Evolutionary conservation across 2,329 filamentous ascomycete genomes (phyloP).

Genomic region (Epichloe glyceriae): DNA sequence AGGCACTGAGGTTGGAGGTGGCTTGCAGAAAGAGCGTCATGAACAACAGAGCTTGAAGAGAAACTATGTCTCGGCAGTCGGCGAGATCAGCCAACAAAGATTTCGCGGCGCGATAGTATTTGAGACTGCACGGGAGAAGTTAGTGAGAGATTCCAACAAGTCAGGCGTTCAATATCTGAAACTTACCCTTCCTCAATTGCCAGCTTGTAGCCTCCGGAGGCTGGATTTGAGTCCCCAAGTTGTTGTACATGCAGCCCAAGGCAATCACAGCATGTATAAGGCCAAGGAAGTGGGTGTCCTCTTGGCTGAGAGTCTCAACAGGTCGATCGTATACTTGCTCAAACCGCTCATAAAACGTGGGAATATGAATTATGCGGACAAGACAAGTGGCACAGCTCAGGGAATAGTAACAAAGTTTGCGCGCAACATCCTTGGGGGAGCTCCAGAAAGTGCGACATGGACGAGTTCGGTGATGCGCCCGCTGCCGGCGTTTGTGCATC

Average conservation of each 20-base stretch:
- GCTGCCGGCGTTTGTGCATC: slow-evolving; percentile 56
- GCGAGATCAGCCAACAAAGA: slow-evolving; percentile 52
- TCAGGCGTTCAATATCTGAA: not conserved
- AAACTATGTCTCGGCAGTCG: slow-evolving; percentile 60
- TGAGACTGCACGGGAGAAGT: slow-evolving; percentile 36
- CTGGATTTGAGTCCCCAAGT: slow-evolving; percentile 38
- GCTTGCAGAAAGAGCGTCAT: slow-evolving; percentile 73
- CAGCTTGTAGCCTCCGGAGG: slow-evolving; percentile 32
- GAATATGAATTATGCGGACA: slow-evolving; percentile 63
- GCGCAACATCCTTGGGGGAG: slow-evolving; percentile 50
- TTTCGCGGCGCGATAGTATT: slow-evolving; percentile 60
- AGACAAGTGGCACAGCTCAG: slow-evolving; percentile 45
- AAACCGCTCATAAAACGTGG: slow-evolving; percentile 65
- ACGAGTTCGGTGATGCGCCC: slow-evolving; percentile 45
- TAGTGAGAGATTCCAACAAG: slow-evolving; percentile 11
- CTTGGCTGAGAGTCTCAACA: slow-evolving; percentile 46
- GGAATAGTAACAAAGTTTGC: slow-evolving; percentile 40
- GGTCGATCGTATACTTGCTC: slow-evolving; percentile 65
- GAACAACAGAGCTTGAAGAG: slow-evolving; percentile 63
- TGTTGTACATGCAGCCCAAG: slow-evolving; percentile 59
- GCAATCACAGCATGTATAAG: slow-evolving; percentile 59
- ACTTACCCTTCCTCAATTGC: slow-evolving; percentile 44
- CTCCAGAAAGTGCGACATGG: slow-evolving; percentile 43
- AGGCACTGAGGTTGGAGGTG: slow-evolving; percentile 65
- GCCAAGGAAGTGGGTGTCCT: slow-evolving; percentile 57